phyloP scores from a whole-genome alignment of 2,329 filamentous ascomycete genomes.

The Cladosporium halotolerans region DNA sequence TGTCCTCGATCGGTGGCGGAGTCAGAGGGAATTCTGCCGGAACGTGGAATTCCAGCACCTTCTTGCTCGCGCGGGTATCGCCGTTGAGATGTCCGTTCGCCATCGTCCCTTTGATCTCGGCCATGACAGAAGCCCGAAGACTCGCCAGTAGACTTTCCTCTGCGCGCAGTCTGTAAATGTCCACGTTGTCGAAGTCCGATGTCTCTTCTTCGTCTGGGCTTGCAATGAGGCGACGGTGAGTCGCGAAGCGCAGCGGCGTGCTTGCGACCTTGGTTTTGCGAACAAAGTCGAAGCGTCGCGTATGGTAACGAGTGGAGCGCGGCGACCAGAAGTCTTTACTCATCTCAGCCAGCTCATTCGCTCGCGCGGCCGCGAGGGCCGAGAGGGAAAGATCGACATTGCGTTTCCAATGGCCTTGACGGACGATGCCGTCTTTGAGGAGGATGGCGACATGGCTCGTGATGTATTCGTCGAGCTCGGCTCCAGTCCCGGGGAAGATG shows the following conservation, averaged over 20 bases:
- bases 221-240: constrained; percentile 28
- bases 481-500: constrained; percentile 32
- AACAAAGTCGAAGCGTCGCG: constrained; percentile 36
- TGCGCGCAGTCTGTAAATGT: constrained; percentile 16
- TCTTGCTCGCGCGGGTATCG: not conserved
- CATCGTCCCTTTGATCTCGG: constrained; percentile 12
- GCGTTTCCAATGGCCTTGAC: constrained; percentile 31
- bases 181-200: constrained; percentile 33
- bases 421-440: constrained; percentile 21
- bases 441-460: constrained; percentile 31
- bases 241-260: constrained; percentile 38
- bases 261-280: constrained; percentile 33
- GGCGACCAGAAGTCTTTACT: constrained; percentile 39
- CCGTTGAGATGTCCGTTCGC: constrained; percentile 2
- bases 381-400: constrained; percentile 29
- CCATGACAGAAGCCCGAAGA: constrained; percentile 14
- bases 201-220: constrained; percentile 33
- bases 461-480: constrained; percentile 32
- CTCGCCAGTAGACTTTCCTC: constrained; percentile 13
- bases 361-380: constrained; percentile 31
- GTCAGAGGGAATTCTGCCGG: constrained; percentile 1
- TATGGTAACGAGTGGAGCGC: constrained; percentile 34
- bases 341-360: constrained; percentile 37
- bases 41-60: not conserved
- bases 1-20: constrained; percentile 11